phyloP scores from a whole-genome alignment of 495 filamentous ascomycete genomes.

The Rostrohypoxylon terebratum region DNA sequence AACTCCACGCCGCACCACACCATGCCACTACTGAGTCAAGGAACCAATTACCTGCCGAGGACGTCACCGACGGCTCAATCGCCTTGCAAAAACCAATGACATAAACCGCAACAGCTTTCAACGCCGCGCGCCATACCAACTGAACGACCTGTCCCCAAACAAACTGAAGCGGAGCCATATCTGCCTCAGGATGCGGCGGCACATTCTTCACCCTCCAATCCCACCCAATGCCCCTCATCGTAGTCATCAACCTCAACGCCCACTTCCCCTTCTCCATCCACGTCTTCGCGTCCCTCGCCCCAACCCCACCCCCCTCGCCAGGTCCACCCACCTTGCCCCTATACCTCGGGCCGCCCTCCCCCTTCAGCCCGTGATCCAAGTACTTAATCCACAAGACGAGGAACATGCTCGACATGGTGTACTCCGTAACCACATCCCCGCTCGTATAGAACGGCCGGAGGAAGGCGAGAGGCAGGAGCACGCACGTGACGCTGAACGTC shows the following conservation, averaged over 20 bases:
- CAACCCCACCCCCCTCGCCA: background rate
- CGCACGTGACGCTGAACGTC: background rate
- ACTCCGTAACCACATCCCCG: conserved; percentile 18
- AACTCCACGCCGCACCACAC: conserved; percentile 26
- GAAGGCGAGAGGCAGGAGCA: background rate
- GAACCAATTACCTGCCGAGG: background rate
- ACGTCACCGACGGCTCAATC: background rate
- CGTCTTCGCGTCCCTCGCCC: conserved; percentile 18
- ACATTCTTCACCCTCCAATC: conserved; percentile 47
- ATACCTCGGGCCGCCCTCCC: background rate
- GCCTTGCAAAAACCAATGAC: conserved; percentile 18
- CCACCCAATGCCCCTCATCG: conserved; percentile 43
- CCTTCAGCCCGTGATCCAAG: conserved; percentile 2
- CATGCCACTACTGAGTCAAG: background rate
- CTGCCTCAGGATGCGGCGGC: conserved; percentile 14
- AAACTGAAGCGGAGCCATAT: conserved; percentile 6
- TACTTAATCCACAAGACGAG: conserved; percentile 3
- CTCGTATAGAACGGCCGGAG: conserved; percentile 16
- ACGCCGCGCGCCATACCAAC: background rate
- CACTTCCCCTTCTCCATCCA: conserved; percentile 32
- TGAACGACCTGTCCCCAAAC: conserved; percentile 8
- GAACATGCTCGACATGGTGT: background rate
- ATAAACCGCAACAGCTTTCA: conserved; percentile 23
- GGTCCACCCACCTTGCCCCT: conserved; percentile 5
- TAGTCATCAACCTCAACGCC: conserved; percentile 22